Percentiles rank a stretch among this genome's conserved stretches.
These are phyloP conservation scores for Cystobasidium sp. DNA, from an alignment of 1,284 basidiomycete genomes.

Conservation along the genomic window DNA sequence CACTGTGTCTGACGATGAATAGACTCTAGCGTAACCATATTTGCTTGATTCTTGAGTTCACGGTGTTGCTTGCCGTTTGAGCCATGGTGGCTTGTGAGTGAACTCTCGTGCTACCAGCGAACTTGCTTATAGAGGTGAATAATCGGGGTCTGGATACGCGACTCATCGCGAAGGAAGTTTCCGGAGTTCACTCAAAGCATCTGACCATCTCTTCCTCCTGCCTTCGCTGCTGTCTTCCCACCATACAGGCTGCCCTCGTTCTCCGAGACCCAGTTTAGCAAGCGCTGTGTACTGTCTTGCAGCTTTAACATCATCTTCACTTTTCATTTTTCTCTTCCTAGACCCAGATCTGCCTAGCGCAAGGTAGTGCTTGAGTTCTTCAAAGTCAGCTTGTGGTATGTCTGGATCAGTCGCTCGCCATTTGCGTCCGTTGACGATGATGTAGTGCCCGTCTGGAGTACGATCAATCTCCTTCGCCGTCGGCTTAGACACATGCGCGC, in stretches of 20 bases:
- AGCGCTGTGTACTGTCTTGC: constrained; percentile 27
- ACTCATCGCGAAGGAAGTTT: not conserved
- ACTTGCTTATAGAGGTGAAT: no score
- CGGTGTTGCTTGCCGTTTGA: no score
- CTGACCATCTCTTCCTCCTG: constrained; percentile 14
- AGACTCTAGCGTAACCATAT: no score
- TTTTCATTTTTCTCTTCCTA: constrained; percentile 16
- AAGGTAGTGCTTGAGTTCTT: constrained; percentile 40
- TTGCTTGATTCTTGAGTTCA: no score
- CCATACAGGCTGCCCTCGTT: constrained; percentile 40
- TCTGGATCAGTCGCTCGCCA: constrained; percentile 41
- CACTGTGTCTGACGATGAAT: no score
- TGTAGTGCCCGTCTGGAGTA: constrained; percentile 38
- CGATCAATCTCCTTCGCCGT: constrained; percentile 14
- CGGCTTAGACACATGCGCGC: not conserved
- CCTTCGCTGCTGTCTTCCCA: constrained; percentile 35
- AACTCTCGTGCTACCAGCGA: not conserved
- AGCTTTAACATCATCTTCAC: constrained; percentile 26
- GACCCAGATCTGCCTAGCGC: constrained; percentile 22
- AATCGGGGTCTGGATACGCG: not conserved
- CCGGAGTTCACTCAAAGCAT: constrained; percentile 27
- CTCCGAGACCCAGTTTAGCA: constrained; percentile 37
- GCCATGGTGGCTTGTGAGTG: no score
- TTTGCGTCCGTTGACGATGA: constrained; percentile 43
- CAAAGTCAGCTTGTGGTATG: constrained; percentile 28